phyloP scores from a whole-genome alignment of 2,329 filamentous ascomycete genomes.

The Penicillium sp. region DNA sequence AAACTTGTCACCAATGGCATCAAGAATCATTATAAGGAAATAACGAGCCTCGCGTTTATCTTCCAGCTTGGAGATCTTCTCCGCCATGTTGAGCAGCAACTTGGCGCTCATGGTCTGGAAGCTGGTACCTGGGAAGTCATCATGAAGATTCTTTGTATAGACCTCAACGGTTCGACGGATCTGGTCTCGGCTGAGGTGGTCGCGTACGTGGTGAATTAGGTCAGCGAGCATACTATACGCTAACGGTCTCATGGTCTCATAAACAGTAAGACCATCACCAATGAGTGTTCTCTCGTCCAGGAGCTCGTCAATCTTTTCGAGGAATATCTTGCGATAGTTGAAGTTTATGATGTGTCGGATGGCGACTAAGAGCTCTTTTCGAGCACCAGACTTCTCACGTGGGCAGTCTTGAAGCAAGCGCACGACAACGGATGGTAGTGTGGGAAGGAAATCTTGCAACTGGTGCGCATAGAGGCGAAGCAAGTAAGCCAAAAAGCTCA shows the following conservation, averaged over 20 bases:
- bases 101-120: constrained; percentile 99
- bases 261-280: constrained; percentile 92
- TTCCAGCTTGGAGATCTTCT: constrained; percentile 90
- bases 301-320: constrained; percentile 91
- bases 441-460: constrained; percentile 81
- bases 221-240: constrained; percentile 99
- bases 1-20: constrained; percentile 98
- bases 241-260: constrained; percentile 91
- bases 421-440: constrained; percentile 84
- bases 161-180: constrained; percentile 95
- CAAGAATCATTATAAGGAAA: constrained; percentile 94
- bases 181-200: constrained; percentile 82
- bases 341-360: constrained; percentile 99
- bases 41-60: constrained; percentile 94
- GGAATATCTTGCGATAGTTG: constrained; percentile 93
- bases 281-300: constrained; percentile 92
- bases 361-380: constrained; percentile 93
- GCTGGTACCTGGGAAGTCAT: constrained; percentile 94
- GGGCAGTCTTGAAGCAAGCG: constrained; percentile 90
- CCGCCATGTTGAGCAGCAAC: constrained; percentile 93
- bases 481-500: constrained; percentile 96
- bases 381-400: constrained; percentile 84
- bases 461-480: constrained; percentile 84
- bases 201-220: constrained; percentile 93
- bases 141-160: constrained; percentile 93